Percentiles rank a stretch among this genome's conserved stretches.
Evolutionary conservation across 805 yeast genomes (phyloP).

Genomic region (Sugiyamaella mastotermitis): DNA sequence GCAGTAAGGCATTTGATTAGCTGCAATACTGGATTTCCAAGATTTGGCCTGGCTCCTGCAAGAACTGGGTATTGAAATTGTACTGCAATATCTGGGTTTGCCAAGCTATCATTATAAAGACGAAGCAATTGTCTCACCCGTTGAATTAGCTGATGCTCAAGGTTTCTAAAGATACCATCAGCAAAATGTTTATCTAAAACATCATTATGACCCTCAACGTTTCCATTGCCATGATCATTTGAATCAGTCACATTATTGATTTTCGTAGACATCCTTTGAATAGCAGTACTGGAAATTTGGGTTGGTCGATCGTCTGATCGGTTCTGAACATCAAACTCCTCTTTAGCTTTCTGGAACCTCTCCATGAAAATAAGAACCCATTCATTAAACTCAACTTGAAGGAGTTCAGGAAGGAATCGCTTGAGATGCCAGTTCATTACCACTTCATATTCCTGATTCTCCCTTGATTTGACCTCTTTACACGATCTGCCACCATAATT

Average conservation of each 20-base stretch:
- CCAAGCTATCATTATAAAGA: slow-evolving; percentile 60
- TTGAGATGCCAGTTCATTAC: slow-evolving; percentile 72
- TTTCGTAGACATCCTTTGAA: slow-evolving; percentile 37
- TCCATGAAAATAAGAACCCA: slow-evolving; percentile 79
- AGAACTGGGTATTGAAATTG: slow-evolving; percentile 70
- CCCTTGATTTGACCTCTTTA: slow-evolving; percentile 18
- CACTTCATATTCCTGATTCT: slow-evolving; percentile 19
- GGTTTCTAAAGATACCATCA: slow-evolving; percentile 34
- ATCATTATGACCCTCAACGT: no score
- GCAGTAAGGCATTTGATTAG: slow-evolving; percentile 71
- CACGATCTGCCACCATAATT: slow-evolving; percentile 70
- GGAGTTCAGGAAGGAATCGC: slow-evolving; percentile 63
- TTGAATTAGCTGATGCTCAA: slow-evolving; percentile 58
- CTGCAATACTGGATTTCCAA: slow-evolving; percentile 71
- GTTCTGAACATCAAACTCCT: neutral
- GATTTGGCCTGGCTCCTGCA: slow-evolving; percentile 62
- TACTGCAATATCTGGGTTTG: slow-evolving; percentile 54
- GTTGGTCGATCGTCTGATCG: slow-evolving; percentile 40
- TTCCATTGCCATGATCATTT: neutral
- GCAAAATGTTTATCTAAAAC: slow-evolving; percentile 19
- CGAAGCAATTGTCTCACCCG: slow-evolving; percentile 60
- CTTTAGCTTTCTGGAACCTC: slow-evolving; percentile 31
- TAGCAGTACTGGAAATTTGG: slow-evolving; percentile 49
- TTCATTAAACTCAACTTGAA: slow-evolving; percentile 78
- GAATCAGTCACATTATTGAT: slow-evolving; percentile 9